Conservation (phyloP, 75 land plant genomes). For the Sequoiadendron giganteum region DNA sequence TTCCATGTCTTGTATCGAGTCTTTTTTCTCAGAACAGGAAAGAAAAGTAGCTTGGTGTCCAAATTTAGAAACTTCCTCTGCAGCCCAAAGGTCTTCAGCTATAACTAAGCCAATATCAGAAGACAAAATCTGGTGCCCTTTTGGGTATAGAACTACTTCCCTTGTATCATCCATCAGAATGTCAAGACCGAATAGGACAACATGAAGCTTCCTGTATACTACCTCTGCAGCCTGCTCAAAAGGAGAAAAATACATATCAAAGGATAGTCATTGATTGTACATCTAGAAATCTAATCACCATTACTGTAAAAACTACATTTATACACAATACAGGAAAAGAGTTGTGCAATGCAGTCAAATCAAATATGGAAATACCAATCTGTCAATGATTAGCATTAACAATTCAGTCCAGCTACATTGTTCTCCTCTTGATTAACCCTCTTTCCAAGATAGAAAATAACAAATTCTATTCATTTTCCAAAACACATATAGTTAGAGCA, state of each 20-base stretch:
- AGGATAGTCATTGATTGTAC: no score
- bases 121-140: slow-evolving; percentile 17
- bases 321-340: no score
- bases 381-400: not conserved
- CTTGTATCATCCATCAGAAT: slow-evolving; percentile 13
- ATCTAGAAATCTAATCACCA: no score
- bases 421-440: not conserved
- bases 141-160: slow-evolving; percentile 28
- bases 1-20: not conserved
- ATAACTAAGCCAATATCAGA: slow-evolving; percentile 30
- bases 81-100: slow-evolving; percentile 13
- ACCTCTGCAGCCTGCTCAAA: slow-evolving; percentile 17
- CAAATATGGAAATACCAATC: no score
- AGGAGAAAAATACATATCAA: no score
- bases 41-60: slow-evolving; percentile 11
- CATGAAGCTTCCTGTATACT: slow-evolving; percentile 25
- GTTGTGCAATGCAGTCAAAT: no score
- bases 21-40: not conserved
- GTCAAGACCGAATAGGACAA: slow-evolving; percentile 45
- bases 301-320: no score
- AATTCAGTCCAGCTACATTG: not conserved
- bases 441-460: not conserved
- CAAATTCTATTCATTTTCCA: not conserved
- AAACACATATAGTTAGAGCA: not conserved
- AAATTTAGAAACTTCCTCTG: slow-evolving; percentile 33